Conservation (phyloP, 495 filamentous ascomycete species). For the Cercophora newfieldiana region DNA sequence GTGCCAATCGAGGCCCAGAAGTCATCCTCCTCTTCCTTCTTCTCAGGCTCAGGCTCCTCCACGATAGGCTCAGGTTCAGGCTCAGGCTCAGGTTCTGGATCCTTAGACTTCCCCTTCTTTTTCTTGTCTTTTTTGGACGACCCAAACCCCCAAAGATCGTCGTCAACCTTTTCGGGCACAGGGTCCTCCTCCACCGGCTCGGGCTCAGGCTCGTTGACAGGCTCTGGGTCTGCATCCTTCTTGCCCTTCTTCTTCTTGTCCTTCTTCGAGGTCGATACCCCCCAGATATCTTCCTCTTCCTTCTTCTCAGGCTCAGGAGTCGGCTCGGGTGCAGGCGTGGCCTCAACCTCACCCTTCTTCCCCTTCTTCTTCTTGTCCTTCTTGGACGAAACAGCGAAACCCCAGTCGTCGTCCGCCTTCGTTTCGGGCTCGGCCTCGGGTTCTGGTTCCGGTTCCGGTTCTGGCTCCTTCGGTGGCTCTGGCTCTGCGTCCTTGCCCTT, state of each 20-base stretch:
- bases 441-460: slow-evolving; percentile 28
- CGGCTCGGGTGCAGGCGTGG: slow-evolving; percentile 16
- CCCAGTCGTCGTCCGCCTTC: not conserved
- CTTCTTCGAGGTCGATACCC: slow-evolving; percentile 13
- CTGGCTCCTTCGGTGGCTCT: slow-evolving; percentile 9
- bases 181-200: slow-evolving; percentile 38
- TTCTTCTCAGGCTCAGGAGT: slow-evolving; percentile 33
- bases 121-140: slow-evolving; percentile 31
- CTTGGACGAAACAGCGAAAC: not conserved
- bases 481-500: slow-evolving; percentile 12
- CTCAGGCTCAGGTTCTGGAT: slow-evolving; percentile 21
- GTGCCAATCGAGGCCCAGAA: slow-evolving; percentile 15
- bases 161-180: slow-evolving; percentile 24
- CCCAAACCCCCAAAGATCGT: slow-evolving; percentile 21
- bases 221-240: slow-evolving; percentile 9
- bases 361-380: not conserved
- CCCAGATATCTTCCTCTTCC: slow-evolving; percentile 25
- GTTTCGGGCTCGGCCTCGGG: slow-evolving; percentile 26
- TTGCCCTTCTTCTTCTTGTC: slow-evolving; percentile 30
- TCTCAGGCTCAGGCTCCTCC: slow-evolving; percentile 31
- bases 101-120: slow-evolving; percentile 35
- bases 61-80: slow-evolving; percentile 13
- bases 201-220: slow-evolving; percentile 21
- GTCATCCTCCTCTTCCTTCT: slow-evolving; percentile 28
- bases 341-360: slow-evolving; percentile 27